phyloP scores from a whole-genome alignment of 352 stramenopile species.

The Phytophthora megakarya region DNA sequence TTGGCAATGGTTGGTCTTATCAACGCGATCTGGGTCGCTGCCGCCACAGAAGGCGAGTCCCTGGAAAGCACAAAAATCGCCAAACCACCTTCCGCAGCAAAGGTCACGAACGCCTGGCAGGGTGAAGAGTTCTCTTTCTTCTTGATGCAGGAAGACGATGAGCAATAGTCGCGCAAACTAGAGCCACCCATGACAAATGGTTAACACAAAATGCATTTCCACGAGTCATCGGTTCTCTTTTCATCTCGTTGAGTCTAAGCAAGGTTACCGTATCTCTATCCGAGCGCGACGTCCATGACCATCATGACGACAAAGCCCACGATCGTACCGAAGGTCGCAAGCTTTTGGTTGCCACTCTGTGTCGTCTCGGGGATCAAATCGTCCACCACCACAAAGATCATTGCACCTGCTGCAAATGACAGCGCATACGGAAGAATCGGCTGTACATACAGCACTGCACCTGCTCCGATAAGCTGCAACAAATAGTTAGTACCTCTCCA shows the following conservation, averaged over 20 bases:
- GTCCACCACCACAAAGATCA: conserved; percentile 94
- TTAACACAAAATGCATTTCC: conserved; percentile 29
- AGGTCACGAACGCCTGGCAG: conserved; percentile 23
- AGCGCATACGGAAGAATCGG: conserved; percentile 90
- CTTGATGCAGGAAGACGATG: conserved; percentile 52
- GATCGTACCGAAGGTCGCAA: conserved; percentile 86
- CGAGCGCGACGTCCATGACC: conserved; percentile 87
- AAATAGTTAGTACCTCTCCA: conserved; percentile 4
- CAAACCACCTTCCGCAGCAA: conserved; percentile 1
- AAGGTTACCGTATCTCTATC: conserved; percentile 42
- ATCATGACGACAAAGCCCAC: conserved; percentile 94
- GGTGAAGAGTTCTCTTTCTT: conserved; percentile 52
- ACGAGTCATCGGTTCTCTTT: conserved; percentile 1
- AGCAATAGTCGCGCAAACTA: conserved; percentile 16
- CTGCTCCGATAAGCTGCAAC: conserved; percentile 78
- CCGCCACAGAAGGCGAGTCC: conserved; percentile 17
- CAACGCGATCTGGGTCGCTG: conserved; percentile 56
- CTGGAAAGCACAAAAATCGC: not conserved
- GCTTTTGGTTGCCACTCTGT: conserved; percentile 89
- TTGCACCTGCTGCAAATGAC: conserved; percentile 89
- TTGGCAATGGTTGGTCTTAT: conserved; percentile 56
- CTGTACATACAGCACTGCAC: conserved; percentile 84
- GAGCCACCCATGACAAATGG: conserved; percentile 9
- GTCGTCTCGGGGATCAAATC: conserved; percentile 90
- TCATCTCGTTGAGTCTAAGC: conserved; percentile 19